These are phyloP conservation scores for Hemileia vastatrix DNA, from an alignment of 1,284 basidiomycete species.

Conservation along the genomic window DNA sequence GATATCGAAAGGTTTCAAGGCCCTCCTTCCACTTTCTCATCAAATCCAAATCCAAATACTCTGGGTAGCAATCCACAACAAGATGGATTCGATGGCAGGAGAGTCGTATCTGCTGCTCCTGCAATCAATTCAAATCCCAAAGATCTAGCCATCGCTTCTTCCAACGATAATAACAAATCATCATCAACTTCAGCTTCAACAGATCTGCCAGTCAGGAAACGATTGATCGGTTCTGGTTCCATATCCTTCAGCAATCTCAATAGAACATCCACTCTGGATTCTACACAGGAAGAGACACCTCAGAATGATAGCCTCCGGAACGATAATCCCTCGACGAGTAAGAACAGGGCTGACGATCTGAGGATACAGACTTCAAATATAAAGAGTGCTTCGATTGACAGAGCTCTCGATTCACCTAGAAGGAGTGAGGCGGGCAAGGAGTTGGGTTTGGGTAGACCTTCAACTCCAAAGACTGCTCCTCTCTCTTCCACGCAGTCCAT, in stretches of 20 bases:
- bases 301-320: no score
- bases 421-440: no score
- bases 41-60: neutral
- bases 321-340: neutral
- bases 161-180: no score
- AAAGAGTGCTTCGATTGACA: no score
- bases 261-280: neutral
- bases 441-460: no score
- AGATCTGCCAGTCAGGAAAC: neutral
- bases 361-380: neutral
- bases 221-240: neutral
- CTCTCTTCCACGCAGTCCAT: no score
- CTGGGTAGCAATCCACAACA: constrained; percentile 4
- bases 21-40: neutral
- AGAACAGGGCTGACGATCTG: neutral
- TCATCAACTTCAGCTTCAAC: no score
- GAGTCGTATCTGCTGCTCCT: constrained; percentile 26
- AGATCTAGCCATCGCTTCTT: no score
- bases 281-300: no score
- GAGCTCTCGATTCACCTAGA: no score
- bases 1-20: constrained; percentile 25
- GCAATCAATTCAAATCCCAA: neutral
- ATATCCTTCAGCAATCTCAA: neutral
- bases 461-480: no score
- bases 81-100: neutral